phyloP scores from a whole-genome alignment of 345 rosid genomes.

The Eucalyptus cladocalyx region DNA sequence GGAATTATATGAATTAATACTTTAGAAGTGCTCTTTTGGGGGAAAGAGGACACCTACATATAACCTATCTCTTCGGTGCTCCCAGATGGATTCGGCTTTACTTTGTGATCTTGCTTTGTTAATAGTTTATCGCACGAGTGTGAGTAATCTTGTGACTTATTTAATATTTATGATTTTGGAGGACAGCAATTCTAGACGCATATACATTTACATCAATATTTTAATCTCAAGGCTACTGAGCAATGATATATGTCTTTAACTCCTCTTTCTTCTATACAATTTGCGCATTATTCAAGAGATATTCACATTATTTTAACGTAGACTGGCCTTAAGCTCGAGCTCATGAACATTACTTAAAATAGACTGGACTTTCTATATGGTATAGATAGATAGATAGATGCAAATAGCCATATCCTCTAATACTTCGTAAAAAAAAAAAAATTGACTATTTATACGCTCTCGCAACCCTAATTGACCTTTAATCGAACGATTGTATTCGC shows the following conservation, averaged over 20 bases:
- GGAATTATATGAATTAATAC: neutral
- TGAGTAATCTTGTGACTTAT: neutral
- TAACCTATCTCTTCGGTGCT: neutral
- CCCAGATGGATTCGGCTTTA: neutral
- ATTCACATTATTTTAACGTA: neutral
- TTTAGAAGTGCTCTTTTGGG: neutral
- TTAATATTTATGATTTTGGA: neutral
- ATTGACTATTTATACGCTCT: neutral
- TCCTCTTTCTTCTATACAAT: neutral
- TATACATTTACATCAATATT: neutral
- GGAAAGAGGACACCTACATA: neutral
- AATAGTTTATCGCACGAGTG: neutral
- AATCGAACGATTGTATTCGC: neutral
- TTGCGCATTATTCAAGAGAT: neutral
- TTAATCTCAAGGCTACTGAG: neutral
- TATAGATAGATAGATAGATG: neutral
- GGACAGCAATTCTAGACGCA: neutral
- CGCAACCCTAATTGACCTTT: fast-evolving
- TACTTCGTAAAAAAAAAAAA: too few relatives aligned
- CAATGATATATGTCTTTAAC: neutral
- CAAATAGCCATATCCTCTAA: neutral
- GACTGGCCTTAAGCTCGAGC: neutral
- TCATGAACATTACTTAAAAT: neutral
- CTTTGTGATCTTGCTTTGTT: neutral
- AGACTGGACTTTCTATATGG: neutral